Evolutionary conservation across 2,329 filamentous ascomycete genomes (phyloP).

Genomic region (Sporothrix pseudoabietina): DNA sequence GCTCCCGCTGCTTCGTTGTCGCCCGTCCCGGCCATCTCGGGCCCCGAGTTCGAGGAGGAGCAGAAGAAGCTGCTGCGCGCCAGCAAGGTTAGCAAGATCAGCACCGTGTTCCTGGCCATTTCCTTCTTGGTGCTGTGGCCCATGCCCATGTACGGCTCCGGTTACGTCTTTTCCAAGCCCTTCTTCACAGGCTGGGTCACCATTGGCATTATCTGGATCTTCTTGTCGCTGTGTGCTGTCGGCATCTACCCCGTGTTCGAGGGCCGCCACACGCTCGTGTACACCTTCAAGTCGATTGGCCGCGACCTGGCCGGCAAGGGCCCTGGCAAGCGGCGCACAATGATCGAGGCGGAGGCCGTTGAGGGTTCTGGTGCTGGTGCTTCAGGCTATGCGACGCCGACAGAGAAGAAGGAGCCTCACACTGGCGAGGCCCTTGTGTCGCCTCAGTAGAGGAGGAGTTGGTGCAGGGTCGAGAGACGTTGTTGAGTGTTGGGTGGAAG

Average conservation of each 20-base stretch:
- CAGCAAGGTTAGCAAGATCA: slow-evolving; percentile 42
- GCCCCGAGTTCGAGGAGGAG: slow-evolving; percentile 48
- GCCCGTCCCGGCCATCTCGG: slow-evolving; percentile 37
- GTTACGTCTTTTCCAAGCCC: slow-evolving; percentile 77
- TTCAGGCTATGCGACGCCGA: slow-evolving; percentile 34
- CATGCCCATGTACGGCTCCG: slow-evolving; percentile 83
- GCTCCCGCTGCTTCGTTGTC: slow-evolving; percentile 42
- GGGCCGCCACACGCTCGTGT: slow-evolving; percentile 66
- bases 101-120: slow-evolving; percentile 46
- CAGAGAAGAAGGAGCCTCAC: slow-evolving; percentile 32
- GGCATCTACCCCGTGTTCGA: slow-evolving; percentile 82
- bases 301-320: slow-evolving; percentile 58
- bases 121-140: slow-evolving; percentile 82
- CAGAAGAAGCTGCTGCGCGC: slow-evolving; percentile 41
- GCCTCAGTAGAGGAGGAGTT: neutral
- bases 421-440: slow-evolving; percentile 5
- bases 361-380: slow-evolving; percentile 18
- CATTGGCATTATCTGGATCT: slow-evolving; percentile 78
- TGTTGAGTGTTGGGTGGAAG: neutral
- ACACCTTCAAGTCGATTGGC: slow-evolving; percentile 63
- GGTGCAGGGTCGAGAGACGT: neutral
- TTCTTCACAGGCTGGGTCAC: slow-evolving; percentile 84
- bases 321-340: slow-evolving; percentile 32
- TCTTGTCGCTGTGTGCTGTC: slow-evolving; percentile 70
- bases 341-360: slow-evolving; percentile 33